Base-by-base conservation (phyloP, 2,329 filamentous ascomycete genomes). In the Magnaporthiopsis rhizophila region DNA sequence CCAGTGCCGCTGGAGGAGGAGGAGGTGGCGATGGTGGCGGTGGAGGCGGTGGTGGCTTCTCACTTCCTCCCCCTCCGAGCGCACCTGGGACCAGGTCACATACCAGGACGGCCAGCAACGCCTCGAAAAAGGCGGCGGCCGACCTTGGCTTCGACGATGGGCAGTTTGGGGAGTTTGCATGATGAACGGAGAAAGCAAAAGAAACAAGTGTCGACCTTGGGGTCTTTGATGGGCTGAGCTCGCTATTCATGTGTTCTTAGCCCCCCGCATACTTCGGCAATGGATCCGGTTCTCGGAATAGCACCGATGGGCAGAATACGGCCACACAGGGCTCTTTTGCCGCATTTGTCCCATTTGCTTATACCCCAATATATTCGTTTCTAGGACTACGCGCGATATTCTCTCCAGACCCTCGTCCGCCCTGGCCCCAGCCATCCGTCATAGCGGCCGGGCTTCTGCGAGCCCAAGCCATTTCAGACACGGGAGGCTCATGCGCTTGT, bases 131-230 rank as follows among this genome's bases (percentile, higher is more conserved):
- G 79, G 71, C 78, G 77, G 70, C 68, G 0, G 68, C 68, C 21
- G 87, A 92, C 65, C 71, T 94, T 68, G 91, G 91, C 0, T 95
- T 95, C 70, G 91, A 96, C 71, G 90, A 96, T 73, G 92, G 91
- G 1, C 89, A 94, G 72, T 93, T 92, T 83, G 91, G 91, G 26
- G 91, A 96, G 76, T 96, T 96, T 77, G 83, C 83, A n/a, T n/a
- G n/a, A 61, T 87, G 65, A 70, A 58, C 38, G 60, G 28, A 18
- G 58, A n/a, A 32, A n/a, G 7, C 34, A 12, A 60, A 21, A 36
- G 5, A 36, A 53, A 53, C 3, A n/a, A 11, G 45, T 1, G 18
- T 53, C 45, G 11, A n/a, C 45, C 45, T 13, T 18, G n/a, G 5
- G 2, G 50, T 58, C 58, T 56, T 24, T 63, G 58, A 63, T 34